These are phyloP conservation scores for Escallonia rubra DNA, from an alignment of 129 eudicot species.

Conservation along the genomic window DNA sequence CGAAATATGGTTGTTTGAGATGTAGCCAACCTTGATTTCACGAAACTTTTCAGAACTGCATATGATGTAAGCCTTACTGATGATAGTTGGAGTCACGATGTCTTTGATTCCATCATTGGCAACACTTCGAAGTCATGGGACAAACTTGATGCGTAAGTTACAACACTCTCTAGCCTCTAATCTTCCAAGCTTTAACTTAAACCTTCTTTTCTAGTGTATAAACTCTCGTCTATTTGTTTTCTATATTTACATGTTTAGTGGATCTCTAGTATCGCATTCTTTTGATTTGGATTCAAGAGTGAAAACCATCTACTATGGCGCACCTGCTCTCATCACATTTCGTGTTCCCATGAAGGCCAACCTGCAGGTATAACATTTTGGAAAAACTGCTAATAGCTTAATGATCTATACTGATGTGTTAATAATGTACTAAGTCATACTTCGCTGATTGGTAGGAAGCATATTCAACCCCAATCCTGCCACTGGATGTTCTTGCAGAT, in stretches of 20 bases:
- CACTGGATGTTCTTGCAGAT: slow-evolving; percentile 51
- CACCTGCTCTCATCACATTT: slow-evolving; percentile 47
- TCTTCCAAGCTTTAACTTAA: background rate
- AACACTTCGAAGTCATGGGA: slow-evolving; percentile 69
- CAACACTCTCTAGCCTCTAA: background rate
- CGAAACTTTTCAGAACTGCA: slow-evolving; percentile 35
- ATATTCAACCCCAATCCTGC: slow-evolving; percentile 59
- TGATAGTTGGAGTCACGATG: slow-evolving; percentile 47
- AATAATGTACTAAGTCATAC: too few species aligned
- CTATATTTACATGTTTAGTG: background rate
- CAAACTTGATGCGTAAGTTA: slow-evolving; percentile 47
- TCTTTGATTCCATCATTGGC: slow-evolving; percentile 40
- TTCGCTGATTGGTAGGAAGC: slow-evolving; percentile 31
- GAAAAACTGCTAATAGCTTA: background rate
- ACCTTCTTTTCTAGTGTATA: background rate
- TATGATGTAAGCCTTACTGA: slow-evolving; percentile 56
- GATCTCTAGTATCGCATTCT: slow-evolving; percentile 25
- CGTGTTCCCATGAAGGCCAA: slow-evolving; percentile 33
- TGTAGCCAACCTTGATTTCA: background rate
- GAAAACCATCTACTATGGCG: slow-evolving; percentile 34
- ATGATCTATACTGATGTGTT: background rate
- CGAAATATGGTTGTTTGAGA: background rate
- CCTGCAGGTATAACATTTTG: slow-evolving; percentile 35
- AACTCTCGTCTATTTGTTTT: background rate
- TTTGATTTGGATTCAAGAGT: slow-evolving; percentile 43